Evolutionary conservation across 352 stramenopile species (phyloP).

Genomic region (Phytophthora fragariae): DNA sequence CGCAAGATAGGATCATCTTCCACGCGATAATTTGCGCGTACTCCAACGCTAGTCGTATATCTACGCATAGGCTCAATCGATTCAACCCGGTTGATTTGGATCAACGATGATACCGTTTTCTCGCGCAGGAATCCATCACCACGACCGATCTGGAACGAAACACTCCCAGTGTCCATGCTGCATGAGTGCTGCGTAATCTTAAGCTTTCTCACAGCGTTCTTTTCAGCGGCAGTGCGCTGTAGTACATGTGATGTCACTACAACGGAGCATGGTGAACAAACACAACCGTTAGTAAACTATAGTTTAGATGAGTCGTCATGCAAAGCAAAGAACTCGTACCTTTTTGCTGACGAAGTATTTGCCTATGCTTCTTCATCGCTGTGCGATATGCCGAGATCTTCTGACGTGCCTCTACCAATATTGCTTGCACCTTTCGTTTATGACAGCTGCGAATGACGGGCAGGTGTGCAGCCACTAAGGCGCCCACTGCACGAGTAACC

Average conservation of each 20-base stretch:
- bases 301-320: neutral
- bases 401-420: slow-evolving; percentile 36
- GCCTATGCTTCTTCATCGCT: slow-evolving; percentile 23
- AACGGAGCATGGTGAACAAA: neutral
- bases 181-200: slow-evolving; percentile 12
- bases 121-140: slow-evolving; percentile 21
- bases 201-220: slow-evolving; percentile 15
- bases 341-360: neutral
- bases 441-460: slow-evolving; percentile 41
- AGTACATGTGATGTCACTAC: slow-evolving; percentile 19
- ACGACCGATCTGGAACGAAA: slow-evolving; percentile 33
- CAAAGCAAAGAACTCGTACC: slow-evolving; percentile 9
- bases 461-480: slow-evolving; percentile 37
- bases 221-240: slow-evolving; percentile 19
- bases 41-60: slow-evolving; percentile 48
- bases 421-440: slow-evolving; percentile 37
- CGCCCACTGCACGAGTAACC: slow-evolving; percentile 34
- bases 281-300: slow-evolving; percentile 11
- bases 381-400: slow-evolving; percentile 33
- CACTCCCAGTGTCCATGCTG: neutral
- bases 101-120: slow-evolving; percentile 23
- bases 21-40: slow-evolving; percentile 48
- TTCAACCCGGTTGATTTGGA: slow-evolving; percentile 28
- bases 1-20: slow-evolving; percentile 78
- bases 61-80: slow-evolving; percentile 23